Evolutionary conservation across 2,329 filamentous ascomycete species (phyloP).

Genomic region (Arthrobotrys pseudoclavata): DNA sequence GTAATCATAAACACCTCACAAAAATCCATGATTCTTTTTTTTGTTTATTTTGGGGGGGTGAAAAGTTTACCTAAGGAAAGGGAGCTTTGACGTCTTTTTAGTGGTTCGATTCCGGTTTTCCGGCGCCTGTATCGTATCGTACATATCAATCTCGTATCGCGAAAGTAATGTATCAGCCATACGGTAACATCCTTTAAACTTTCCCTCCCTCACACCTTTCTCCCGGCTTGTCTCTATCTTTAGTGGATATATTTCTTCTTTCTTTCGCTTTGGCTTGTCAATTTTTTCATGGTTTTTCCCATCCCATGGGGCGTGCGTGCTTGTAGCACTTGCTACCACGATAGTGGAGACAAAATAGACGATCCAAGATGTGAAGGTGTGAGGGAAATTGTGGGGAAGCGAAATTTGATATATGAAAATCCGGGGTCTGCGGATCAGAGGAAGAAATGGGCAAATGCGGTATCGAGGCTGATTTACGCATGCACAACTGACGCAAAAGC

Average conservation of each 20-base stretch:
- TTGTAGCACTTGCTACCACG: slow-evolving; percentile 13
- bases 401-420: slow-evolving; percentile 37
- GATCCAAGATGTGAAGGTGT: slow-evolving; percentile 18
- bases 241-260: slow-evolving; percentile 27
- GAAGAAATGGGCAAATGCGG: background rate
- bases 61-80: slow-evolving; percentile 20
- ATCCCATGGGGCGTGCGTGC: background rate
- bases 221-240: slow-evolving; percentile 21
- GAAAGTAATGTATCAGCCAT: slow-evolving; percentile 17
- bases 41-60: background rate
- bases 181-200: slow-evolving; percentile 28
- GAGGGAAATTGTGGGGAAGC: slow-evolving; percentile 33
- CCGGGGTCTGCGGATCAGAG: slow-evolving; percentile 21
- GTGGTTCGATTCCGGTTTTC: slow-evolving; percentile 22
- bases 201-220: background rate
- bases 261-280: background rate
- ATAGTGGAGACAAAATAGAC: slow-evolving; percentile 16
- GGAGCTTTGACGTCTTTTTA: slow-evolving; percentile 17
- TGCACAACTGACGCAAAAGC: background rate
- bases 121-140: slow-evolving; percentile 22
- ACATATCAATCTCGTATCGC: slow-evolving; percentile 28
- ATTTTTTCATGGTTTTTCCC: background rate
- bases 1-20: slow-evolving; percentile 17
- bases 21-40: background rate
- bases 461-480: slow-evolving; percentile 23